Evolutionary conservation across 2,329 filamentous ascomycete species (phyloP).

Genomic region (Trichophaea hybrida): DNA sequence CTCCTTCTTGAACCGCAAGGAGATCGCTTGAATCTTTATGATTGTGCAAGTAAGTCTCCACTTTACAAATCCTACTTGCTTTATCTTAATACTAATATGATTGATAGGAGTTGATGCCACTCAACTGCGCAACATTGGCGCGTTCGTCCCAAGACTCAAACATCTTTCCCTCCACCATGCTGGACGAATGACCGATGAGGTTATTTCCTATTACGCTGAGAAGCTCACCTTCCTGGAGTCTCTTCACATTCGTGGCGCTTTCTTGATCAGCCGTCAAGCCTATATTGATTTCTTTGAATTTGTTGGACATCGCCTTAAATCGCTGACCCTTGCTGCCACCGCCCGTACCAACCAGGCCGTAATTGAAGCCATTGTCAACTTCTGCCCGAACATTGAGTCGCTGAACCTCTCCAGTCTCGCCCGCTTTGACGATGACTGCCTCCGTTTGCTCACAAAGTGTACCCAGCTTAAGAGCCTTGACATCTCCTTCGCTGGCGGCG

Average conservation of each 20-base stretch:
- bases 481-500: slow-evolving; percentile 19
- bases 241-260: slow-evolving; percentile 25
- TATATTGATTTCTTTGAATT: slow-evolving; percentile 23
- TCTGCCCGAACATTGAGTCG: slow-evolving; percentile 25
- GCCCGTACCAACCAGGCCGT: slow-evolving; percentile 20
- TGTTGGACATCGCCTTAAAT: slow-evolving; percentile 17
- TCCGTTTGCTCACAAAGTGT: slow-evolving; percentile 20
- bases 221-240: slow-evolving; percentile 22
- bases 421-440: slow-evolving; percentile 19
- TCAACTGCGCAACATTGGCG: slow-evolving; percentile 22
- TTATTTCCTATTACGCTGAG: slow-evolving; percentile 23
- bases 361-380: slow-evolving; percentile 22
- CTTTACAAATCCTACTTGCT: neutral
- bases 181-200: slow-evolving; percentile 24
- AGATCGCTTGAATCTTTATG: slow-evolving; percentile 23
- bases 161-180: slow-evolving; percentile 24
- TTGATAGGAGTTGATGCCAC: slow-evolving; percentile 20
- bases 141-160: slow-evolving; percentile 22
- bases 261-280: slow-evolving; percentile 23
- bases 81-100: neutral
- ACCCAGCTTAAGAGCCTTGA: slow-evolving; percentile 21
- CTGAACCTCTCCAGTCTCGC: slow-evolving; percentile 22
- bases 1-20: slow-evolving; percentile 23
- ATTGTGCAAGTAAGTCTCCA: slow-evolving; percentile 24
- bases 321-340: slow-evolving; percentile 23